These are phyloP conservation scores for Paulownia fortunei DNA, from an alignment of 257 asterid species.

Conservation along the genomic window DNA sequence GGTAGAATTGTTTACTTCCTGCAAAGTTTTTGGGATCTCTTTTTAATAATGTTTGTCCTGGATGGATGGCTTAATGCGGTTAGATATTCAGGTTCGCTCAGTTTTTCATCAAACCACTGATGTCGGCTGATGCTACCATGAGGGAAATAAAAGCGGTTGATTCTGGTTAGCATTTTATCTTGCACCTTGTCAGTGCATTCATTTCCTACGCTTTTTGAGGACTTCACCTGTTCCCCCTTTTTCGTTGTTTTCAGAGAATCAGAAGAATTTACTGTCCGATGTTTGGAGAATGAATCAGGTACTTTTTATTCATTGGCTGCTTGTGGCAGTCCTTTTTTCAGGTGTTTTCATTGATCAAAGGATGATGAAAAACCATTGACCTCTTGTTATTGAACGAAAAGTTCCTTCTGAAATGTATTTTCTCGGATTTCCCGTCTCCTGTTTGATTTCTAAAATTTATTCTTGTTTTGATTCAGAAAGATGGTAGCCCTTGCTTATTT, in stretches of 20 bases:
- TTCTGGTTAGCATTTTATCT: slow-evolving; percentile 68
- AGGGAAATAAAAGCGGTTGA: slow-evolving; percentile 97
- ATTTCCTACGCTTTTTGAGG: slow-evolving; percentile 33
- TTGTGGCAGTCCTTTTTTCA: background rate
- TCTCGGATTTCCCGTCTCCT: background rate
- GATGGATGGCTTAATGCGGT: slow-evolving; percentile 23
- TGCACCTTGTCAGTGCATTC: slow-evolving; percentile 22
- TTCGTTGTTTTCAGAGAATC: slow-evolving; percentile 65
- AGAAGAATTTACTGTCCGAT: slow-evolving; percentile 91
- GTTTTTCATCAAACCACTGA: slow-evolving; percentile 91
- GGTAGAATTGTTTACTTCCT: slow-evolving; percentile 48
- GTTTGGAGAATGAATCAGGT: slow-evolving; percentile 99
- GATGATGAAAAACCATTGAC: background rate
- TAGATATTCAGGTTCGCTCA: slow-evolving; percentile 75
- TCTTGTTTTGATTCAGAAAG: background rate
- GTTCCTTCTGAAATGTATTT: background rate
- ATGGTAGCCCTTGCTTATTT: background rate
- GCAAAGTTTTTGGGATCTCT: slow-evolving; percentile 5
- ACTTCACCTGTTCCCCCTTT: slow-evolving; percentile 30
- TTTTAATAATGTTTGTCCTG: background rate
- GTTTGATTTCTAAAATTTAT: background rate
- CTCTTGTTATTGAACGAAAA: background rate
- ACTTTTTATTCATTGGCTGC: slow-evolving; percentile 24
- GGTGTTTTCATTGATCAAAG: background rate
- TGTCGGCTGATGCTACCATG: slow-evolving; percentile 96